phyloP scores from a whole-genome alignment of 2,329 filamentous ascomycete genomes.

The Daldinia eschscholtzii region DNA sequence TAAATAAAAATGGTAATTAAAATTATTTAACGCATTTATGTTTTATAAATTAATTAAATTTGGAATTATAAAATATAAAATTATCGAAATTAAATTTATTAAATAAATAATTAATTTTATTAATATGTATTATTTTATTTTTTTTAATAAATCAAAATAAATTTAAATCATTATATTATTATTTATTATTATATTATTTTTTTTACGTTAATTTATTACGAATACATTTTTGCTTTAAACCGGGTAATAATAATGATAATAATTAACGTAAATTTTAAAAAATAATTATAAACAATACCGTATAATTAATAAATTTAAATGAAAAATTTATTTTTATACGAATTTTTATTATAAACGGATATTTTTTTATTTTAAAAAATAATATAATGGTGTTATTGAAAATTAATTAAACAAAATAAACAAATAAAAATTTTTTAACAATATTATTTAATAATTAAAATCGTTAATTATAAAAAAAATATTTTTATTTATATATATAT shows the following conservation, averaged over 20 bases:
- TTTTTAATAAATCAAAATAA: not conserved
- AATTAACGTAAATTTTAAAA: not conserved
- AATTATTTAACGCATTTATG: not conserved
- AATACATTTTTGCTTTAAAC: not conserved
- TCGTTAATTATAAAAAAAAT: not conserved
- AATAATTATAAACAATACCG: not conserved
- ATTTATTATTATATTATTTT: not conserved
- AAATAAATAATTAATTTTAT: not conserved
- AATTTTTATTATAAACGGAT: not conserved
- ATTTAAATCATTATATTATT: not conserved
- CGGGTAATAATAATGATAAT: not conserved
- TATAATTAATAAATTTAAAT: not conserved
- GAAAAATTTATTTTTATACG: not conserved
- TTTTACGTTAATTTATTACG: conserved; percentile 1
- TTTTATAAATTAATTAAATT: not conserved
- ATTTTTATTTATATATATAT: conserved; percentile 1
- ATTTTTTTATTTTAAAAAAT: not conserved
- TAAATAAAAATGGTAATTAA: not conserved
- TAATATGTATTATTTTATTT: not conserved
- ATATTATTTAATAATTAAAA: conserved; percentile 3
- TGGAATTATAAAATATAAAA: not conserved
- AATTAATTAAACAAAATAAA: not conserved
- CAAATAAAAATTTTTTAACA: not conserved
- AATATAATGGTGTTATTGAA: not conserved
- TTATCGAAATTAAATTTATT: conserved; percentile 1